A percentile compares a stretch with the other conserved stretches of the same genome.
Conservation (phyloP, 108 stramenopile genomes). For the Conticribra weissflogii region DNA sequence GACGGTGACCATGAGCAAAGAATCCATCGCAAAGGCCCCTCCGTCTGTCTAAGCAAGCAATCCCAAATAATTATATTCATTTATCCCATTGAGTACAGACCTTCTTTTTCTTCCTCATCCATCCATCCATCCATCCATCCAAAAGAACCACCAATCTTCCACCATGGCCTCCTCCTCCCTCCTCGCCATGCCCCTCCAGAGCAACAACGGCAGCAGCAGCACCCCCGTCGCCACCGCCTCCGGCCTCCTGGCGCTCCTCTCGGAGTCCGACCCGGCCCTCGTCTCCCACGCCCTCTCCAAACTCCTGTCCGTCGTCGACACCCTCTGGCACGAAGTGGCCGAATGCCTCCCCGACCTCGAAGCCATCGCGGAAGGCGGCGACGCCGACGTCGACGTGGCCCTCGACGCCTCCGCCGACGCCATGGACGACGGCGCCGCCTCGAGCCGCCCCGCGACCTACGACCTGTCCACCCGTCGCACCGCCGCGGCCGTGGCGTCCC, state of each 20-base stretch:
- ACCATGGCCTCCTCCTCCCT: too few relatives aligned
- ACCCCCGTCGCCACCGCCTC: constrained; percentile 60
- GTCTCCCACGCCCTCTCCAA: constrained; percentile 62
- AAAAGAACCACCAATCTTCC: too few relatives aligned
- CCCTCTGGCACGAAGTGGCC: constrained; percentile 87
- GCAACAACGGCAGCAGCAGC: neutral
- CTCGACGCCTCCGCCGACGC: neutral
- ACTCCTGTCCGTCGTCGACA: constrained; percentile 71
- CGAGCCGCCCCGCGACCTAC: neutral
- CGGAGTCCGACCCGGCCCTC: constrained; percentile 64
- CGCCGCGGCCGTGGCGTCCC: constrained; percentile 93
- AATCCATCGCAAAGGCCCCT: too few relatives aligned
- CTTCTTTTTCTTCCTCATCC: too few relatives aligned
- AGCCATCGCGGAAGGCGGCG: constrained; percentile 72
- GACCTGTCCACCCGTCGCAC: constrained; percentile 59
- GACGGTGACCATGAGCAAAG: too few relatives aligned
- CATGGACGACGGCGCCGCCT: too few relatives aligned
- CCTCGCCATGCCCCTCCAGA: neutral
- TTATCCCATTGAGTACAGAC: too few relatives aligned
- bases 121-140: too few relatives aligned
- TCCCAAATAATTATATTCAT: too few relatives aligned
- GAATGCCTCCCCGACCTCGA: constrained; percentile 82
- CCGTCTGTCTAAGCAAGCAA: too few relatives aligned
- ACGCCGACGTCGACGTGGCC: neutral
- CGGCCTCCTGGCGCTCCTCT: constrained; percentile 75